A percentile compares a stretch with the other conserved stretches of the same genome.
Evolutionary conservation across 1,284 basidiomycete species (phyloP).

Genomic region (Pseudozyma sp.): DNA sequence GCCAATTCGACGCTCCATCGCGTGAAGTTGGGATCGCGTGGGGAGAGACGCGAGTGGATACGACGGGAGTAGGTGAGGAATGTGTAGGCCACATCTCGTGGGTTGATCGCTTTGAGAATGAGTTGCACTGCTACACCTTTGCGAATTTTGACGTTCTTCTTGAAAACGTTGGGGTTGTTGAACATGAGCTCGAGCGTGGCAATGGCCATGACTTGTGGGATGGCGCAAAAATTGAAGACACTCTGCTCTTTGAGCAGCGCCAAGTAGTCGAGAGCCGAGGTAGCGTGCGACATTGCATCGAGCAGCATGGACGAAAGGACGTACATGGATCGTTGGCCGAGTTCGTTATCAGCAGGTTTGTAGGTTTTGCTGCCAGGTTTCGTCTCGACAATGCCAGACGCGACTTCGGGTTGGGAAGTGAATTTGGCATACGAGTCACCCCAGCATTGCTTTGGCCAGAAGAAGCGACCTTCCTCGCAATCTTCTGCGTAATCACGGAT

Average conservation of each 20-base stretch:
- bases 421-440: constrained; percentile 68
- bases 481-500: constrained; percentile 96
- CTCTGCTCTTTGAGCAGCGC: constrained; percentile 87
- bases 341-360: constrained; percentile 39
- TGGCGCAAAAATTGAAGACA: constrained; percentile 96
- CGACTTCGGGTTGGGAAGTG: constrained; percentile 56
- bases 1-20: constrained; percentile 64
- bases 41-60: constrained; percentile 83
- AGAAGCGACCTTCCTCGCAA: constrained; percentile 83
- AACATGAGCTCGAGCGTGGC: constrained; percentile 92
- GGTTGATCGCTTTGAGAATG: constrained; percentile 90
- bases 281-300: constrained; percentile 86
- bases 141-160: constrained; percentile 92
- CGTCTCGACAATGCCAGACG: constrained; percentile 60
- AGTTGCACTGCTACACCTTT: constrained; percentile 89
- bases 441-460: constrained; percentile 98
- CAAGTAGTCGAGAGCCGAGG: constrained; percentile 90
- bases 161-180: constrained; percentile 91
- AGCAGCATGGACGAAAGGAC: constrained; percentile 82
- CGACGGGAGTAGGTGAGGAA: constrained; percentile 84
- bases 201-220: constrained; percentile 95
- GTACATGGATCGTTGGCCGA: constrained; percentile 59
- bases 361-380: constrained; percentile 42
- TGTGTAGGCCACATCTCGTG: constrained; percentile 87
- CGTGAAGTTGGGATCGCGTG: constrained; percentile 84